phyloP scores from a whole-genome alignment of 1,139 yeast species.

The Lodderomyces parapsilosis region DNA sequence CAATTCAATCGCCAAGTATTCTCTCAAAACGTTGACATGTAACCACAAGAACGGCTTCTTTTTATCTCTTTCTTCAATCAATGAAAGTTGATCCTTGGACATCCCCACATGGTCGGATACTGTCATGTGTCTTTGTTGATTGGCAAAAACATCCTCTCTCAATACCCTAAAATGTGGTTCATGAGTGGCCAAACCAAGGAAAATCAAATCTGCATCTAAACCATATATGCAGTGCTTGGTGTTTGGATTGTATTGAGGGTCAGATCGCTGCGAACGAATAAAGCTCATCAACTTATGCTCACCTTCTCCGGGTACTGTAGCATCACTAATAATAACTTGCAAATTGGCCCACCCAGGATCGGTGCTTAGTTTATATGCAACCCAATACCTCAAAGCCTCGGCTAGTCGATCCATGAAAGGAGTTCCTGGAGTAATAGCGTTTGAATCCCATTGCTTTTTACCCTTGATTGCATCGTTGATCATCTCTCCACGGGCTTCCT shows the following conservation, averaged over 20 bases:
- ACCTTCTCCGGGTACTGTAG: conserved; percentile 99
- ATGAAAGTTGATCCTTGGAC: conserved; percentile 60
- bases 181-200: conserved; percentile 92
- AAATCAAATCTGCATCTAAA: conserved; percentile 94
- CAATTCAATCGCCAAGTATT: conserved; percentile 83
- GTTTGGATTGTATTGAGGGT: conserved; percentile 84
- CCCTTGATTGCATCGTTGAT: conserved; percentile 65
- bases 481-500: conserved; percentile 59
- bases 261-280: conserved; percentile 81
- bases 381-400: conserved; percentile 80
- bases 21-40: conserved; percentile 83
- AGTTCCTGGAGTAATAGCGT: conserved; percentile 98
- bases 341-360: conserved; percentile 91
- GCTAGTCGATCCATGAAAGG: conserved; percentile 95
- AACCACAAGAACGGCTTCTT: conserved; percentile 93
- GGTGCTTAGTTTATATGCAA: conserved; percentile 77
- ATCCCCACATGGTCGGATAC: conserved; percentile 53
- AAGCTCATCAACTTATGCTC: conserved; percentile 97
- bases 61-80: conserved; percentile 54
- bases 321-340: conserved; percentile 87
- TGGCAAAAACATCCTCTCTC: conserved; percentile 94
- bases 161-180: conserved; percentile 94
- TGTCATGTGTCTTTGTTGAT: conserved; percentile 48
- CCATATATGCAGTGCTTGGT: conserved; percentile 95
- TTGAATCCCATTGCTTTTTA: conserved; percentile 77